Evolutionary conservation across 371 early-diverging fungal species (phyloP), one percentile per base, ranked within the genome.

Genomic region (Apophysomyces elegans): DNA sequence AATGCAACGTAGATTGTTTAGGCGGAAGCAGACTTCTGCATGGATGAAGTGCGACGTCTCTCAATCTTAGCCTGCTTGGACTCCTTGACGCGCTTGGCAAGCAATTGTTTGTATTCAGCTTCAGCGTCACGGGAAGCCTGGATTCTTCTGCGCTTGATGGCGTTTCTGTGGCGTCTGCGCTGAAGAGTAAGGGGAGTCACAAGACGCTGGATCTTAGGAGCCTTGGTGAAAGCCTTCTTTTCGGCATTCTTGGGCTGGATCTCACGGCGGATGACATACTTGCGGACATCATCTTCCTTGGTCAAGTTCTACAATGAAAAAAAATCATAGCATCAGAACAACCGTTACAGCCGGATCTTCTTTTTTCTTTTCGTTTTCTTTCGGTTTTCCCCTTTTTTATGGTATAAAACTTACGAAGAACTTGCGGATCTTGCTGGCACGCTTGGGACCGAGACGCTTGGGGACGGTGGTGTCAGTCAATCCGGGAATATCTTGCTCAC

Each of bases 371-470:
- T 58, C 3, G 43, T 39, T 11, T 9, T 36, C 41, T 12, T 18
- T 38, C 54, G 6, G 7, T 14, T 16, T 26, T 46, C 7, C 2
- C 2, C 32, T 2, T 26, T 26, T 7, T 62, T 45, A n/a, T 36
- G 32, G 58, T 7, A 4, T 2, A 21, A 21, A 21, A 90, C 87
- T 72, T 80, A 88, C 88, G 87, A 99, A 98, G 87, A 98, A 89
- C 90, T 95, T 95, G 86, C 98, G 94, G 88, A 99, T 96, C 84
- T 99, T 98, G 88, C 81, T 90, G 73, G 97, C 98, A 81, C 99
- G 93, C 95, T 99, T 99, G 78, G 99, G 99, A 71, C 98, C 97
- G 70, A 98, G 93, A 68, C 98, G 93, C 89, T 94, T 94, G 76
- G 97, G 96, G 61, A 91, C 88, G 60, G 91, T 86, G 72, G 79